Percentiles rank a stretch among this genome's conserved stretches.
Conservation (phyloP, 2,329 filamentous ascomycete species). For the Plectosphaerella cucumerina region DNA sequence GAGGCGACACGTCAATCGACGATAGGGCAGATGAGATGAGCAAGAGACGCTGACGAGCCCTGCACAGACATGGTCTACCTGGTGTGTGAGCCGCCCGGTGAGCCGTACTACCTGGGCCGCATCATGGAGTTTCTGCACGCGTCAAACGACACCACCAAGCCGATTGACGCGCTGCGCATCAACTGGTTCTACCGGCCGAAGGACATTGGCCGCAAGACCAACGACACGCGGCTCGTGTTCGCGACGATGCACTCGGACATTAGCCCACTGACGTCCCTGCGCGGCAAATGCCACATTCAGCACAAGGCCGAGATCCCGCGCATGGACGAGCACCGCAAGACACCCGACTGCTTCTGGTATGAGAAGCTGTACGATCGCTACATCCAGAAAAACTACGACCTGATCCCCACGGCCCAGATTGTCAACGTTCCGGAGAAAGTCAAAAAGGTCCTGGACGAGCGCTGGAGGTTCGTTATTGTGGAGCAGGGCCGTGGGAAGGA, state of each 20-base stretch:
- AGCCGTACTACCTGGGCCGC: slow-evolving; percentile 94
- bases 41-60: slow-evolving; percentile 17
- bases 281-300: slow-evolving; percentile 87
- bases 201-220: slow-evolving; percentile 88
- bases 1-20: background rate
- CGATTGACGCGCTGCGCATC: slow-evolving; percentile 82
- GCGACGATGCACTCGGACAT: slow-evolving; percentile 99
- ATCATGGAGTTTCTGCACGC: slow-evolving; percentile 97
- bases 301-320: slow-evolving; percentile 83
- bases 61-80: slow-evolving; percentile 77
- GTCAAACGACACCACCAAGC: slow-evolving; percentile 67
- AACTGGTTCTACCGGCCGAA: slow-evolving; percentile 99
- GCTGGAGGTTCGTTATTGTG: slow-evolving; percentile 94
- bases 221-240: slow-evolving; percentile 87
- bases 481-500: slow-evolving; percentile 93
- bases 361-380: slow-evolving; percentile 97
- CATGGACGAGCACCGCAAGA: slow-evolving; percentile 79
- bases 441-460: slow-evolving; percentile 91
- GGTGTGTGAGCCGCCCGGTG: slow-evolving; percentile 93
- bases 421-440: slow-evolving; percentile 95
- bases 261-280: slow-evolving; percentile 84
- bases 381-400: slow-evolving; percentile 96
- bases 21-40: background rate
- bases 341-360: slow-evolving; percentile 89
- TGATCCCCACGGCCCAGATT: slow-evolving; percentile 85